Evolutionary conservation across 768 basidiomycete genomes (phyloP).

Genomic region (Hortiboletus flavorubellus): DNA sequence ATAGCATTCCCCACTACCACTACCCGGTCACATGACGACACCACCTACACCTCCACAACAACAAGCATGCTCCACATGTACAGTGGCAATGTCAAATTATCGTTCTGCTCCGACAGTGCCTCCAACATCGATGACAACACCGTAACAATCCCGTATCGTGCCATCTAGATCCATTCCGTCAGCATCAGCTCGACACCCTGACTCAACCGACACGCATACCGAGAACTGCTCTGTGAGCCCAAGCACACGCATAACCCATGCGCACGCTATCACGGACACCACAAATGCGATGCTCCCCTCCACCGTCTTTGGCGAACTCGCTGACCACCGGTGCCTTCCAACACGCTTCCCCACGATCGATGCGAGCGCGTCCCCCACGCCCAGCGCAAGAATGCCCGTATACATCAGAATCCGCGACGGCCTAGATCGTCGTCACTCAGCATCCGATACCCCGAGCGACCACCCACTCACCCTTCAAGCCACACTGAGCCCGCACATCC

Average conservation of each 20-base stretch:
- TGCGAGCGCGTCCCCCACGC: constrained; percentile 92
- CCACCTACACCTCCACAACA: constrained; percentile 39
- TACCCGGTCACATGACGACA: constrained; percentile 24
- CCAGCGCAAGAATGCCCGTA: constrained; percentile 85
- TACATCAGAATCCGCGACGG: constrained; percentile 56
- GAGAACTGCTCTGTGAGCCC: constrained; percentile 75
- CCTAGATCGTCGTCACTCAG: constrained; percentile 27
- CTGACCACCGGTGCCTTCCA: constrained; percentile 82
- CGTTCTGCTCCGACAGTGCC: constrained; percentile 93
- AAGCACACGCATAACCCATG: constrained; percentile 65
- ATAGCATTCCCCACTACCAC: constrained; percentile 20
- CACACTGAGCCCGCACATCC: constrained; percentile 94
- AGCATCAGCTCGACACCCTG: constrained; percentile 10
- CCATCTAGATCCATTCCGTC: constrained; percentile 45
- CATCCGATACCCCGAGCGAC: not conserved
- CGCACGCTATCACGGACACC: constrained; percentile 62
- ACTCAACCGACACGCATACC: constrained; percentile 43
- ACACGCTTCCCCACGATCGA: constrained; percentile 88
- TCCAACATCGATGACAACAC: constrained; percentile 74
- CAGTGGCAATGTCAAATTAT: constrained; percentile 94
- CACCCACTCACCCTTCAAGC: constrained; percentile 80
- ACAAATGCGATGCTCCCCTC: constrained; percentile 89
- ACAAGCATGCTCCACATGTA: constrained; percentile 92
- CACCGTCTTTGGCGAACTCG: constrained; percentile 80
- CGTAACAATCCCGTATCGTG: constrained; percentile 62